phyloP scores from a whole-genome alignment of 768 basidiomycete species.

The Galerina sulciceps region DNA sequence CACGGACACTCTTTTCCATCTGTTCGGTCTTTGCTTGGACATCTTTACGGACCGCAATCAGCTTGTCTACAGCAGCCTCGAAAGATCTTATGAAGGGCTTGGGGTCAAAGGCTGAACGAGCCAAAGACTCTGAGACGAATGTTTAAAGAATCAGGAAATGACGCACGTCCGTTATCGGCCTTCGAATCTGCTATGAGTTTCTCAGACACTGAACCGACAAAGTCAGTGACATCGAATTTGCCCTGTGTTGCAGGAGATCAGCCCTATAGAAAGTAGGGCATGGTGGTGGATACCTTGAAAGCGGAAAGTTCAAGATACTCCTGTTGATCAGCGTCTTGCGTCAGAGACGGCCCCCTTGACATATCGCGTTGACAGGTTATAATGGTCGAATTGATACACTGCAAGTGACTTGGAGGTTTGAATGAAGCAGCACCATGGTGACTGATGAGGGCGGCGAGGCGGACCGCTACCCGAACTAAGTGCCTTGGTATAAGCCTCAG shows the following conservation, averaged over 20 bases:
- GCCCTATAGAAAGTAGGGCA: slow-evolving; percentile 1
- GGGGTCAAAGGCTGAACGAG: slow-evolving; percentile 83
- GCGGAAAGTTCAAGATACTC: slow-evolving; percentile 55
- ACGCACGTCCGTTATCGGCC: slow-evolving; percentile 75
- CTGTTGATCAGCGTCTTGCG: slow-evolving; percentile 38
- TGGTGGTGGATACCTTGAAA: slow-evolving; percentile 53
- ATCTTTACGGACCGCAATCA: slow-evolving; percentile 87
- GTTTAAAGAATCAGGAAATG: not conserved
- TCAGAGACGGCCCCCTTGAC: slow-evolving; percentile 19
- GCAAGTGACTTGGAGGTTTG: too few relatives aligned
- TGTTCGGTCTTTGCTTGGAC: slow-evolving; percentile 90
- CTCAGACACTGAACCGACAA: slow-evolving; percentile 85
- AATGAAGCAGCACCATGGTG: slow-evolving; percentile 1
- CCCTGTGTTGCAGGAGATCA: slow-evolving; percentile 50
- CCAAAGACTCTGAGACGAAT: not conserved
- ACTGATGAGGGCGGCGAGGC: too few relatives aligned
- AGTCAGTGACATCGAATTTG: slow-evolving; percentile 92
- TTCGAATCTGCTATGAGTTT: slow-evolving; percentile 88
- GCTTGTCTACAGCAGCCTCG: slow-evolving; percentile 86
- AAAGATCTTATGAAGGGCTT: slow-evolving; percentile 93
- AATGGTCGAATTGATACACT: too few relatives aligned
- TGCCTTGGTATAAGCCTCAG: slow-evolving; percentile 20
- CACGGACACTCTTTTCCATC: slow-evolving; percentile 88
- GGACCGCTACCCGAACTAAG: not conserved
- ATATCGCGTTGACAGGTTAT: slow-evolving; percentile 2